Percentiles rank a stretch among this genome's conserved stretches.
These are phyloP conservation scores for Scenedesmus sp. DNA, from an alignment of 163 green algal species.

Conservation along the genomic window DNA sequence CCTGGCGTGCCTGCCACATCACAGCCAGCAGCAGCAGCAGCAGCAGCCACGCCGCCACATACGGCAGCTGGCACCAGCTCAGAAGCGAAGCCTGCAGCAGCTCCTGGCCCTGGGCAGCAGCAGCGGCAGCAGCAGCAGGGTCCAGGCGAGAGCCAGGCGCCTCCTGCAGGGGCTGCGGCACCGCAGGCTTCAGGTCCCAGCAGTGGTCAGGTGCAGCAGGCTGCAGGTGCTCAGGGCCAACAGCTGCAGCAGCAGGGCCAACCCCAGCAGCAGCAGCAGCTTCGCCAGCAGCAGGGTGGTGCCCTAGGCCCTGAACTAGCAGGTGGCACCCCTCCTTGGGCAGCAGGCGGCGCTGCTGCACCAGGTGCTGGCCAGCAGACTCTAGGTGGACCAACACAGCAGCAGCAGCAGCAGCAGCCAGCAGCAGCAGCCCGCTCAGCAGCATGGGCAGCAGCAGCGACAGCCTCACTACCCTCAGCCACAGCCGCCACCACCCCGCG, in stretches of 20 bases:
- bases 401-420: conserved; percentile 19
- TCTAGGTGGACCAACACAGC: not conserved
- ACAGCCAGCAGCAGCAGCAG: not conserved
- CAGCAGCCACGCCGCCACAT: not conserved
- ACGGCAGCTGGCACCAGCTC: not conserved
- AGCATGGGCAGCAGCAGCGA: not conserved
- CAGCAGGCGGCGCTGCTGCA: not conserved
- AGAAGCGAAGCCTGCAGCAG: not conserved
- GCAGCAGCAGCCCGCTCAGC: not conserved
- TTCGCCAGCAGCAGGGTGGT: not conserved
- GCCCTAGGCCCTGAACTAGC: not conserved
- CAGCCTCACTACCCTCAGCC: not conserved
- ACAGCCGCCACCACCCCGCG: not conserved
- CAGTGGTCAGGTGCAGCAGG: not conserved
- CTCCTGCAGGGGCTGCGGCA: not conserved
- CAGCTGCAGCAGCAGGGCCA: conserved; percentile 25
- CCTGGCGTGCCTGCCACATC: conserved; percentile 6
- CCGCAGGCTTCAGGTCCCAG: not conserved
- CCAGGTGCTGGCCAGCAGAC: not conserved
- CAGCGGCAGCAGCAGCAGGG: conserved; percentile 16
- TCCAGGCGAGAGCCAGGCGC: not conserved
- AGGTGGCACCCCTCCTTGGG: not conserved
- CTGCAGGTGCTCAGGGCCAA: not conserved
- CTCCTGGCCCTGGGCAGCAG: not conserved
- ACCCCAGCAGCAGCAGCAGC: conserved; percentile 7